These are phyloP conservation scores for Cornus suecica DNA, from an alignment of 148 eudicot genomes.

Conservation along the genomic window DNA sequence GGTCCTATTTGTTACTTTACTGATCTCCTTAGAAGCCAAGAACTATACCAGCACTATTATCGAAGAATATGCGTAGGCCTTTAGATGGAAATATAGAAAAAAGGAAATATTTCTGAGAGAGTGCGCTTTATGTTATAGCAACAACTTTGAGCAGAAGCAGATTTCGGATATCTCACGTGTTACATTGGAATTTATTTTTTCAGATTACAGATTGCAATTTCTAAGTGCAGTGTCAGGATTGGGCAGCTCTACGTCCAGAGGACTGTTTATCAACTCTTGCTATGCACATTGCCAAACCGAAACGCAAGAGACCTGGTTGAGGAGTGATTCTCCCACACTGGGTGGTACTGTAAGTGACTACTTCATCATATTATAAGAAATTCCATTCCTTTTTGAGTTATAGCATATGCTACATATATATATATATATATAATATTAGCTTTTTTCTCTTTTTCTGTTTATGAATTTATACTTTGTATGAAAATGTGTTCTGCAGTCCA, in stretches of 20 bases:
- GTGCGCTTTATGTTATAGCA: too few relatives aligned
- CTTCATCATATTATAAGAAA: neutral
- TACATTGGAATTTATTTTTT: constrained; percentile 1
- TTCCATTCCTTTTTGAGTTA: neutral
- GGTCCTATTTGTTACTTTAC: too few relatives aligned
- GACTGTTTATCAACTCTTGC: constrained; percentile 73
- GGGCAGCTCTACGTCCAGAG: constrained; percentile 46
- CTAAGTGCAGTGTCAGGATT: constrained; percentile 43
- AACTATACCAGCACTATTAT: neutral
- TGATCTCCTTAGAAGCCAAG: neutral
- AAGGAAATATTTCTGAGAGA: too few relatives aligned
- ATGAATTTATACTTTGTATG: neutral
- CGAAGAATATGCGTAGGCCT: too few relatives aligned
- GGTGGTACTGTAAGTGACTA: constrained; percentile 36
- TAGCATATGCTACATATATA: neutral
- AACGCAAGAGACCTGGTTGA: constrained; percentile 74
- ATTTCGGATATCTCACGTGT: neutral
- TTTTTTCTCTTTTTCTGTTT: neutral
- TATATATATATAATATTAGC: too few relatives aligned
- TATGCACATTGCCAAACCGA: constrained; percentile 84
- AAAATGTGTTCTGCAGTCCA: constrained; percentile 46
- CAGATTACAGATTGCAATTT: constrained; percentile 61
- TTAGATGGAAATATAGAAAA: too few relatives aligned
- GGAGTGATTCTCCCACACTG: constrained; percentile 51
- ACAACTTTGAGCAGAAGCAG: neutral